Evolutionary conservation across 345 rosid genomes (phyloP), one percentile per base, ranked within the genome.

Genomic region (Citrus unshiu): DNA sequence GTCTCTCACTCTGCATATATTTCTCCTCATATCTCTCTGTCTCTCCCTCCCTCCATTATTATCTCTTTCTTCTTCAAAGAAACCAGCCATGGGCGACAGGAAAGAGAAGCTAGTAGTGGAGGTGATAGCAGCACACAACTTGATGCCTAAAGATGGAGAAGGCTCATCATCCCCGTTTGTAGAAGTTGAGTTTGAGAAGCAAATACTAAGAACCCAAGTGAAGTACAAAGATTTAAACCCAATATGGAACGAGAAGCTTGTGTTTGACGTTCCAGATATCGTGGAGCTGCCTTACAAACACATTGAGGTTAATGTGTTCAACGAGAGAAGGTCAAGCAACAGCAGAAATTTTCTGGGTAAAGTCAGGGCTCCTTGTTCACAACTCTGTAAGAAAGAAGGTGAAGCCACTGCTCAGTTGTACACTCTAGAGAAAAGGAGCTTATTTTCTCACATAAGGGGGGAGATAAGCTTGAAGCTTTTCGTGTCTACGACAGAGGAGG

Each of bases 141-240:
- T 92, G 61, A 90, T 92, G 88, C 93, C 97, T 6, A 92, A 92
- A 83, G 97, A 92, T 27, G 94, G 94, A 2, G 93, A 92, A 84
- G 92, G 97, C 0, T 92, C 97, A 0, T 86, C 94, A 1, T 91
- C 94, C 2, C 88, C 97, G 1, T 92, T 91, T 63, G 97, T 88
- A 1, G 93, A 92, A 74, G 89, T 92, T 7, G 90, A 89, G 85
- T 88, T 92, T 35, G 97, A 91, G 75, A 86, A 82, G 80, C 93
- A 89, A 49, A 88, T 88, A 21, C 78, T 83, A 5, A 81, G 90
- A 67, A 91, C 94, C 3, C 89, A 85, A 35, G 93, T 88, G 35
- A 88, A 85, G 79, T 69, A 70, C 69, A 91, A 87, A 56, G 97
- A 91, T 83, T 66, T 92, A 43, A 92, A 92, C 86, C 94, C 97